phyloP scores from a whole-genome alignment of 2,329 filamentous ascomycete species.

The Huntiella omanensis region DNA sequence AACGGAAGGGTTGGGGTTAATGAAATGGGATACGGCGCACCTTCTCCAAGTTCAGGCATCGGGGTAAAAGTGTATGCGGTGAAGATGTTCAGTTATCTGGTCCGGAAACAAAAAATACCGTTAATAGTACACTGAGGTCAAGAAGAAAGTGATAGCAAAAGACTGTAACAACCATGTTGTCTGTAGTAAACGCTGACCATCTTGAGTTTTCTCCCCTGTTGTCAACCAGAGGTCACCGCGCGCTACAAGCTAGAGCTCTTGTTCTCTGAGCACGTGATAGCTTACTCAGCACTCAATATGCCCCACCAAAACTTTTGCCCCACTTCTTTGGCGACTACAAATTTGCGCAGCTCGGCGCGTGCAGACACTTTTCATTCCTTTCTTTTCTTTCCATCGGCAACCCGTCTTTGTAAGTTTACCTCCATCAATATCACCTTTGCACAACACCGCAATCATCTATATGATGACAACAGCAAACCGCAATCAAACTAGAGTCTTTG shows the following conservation, averaged over 20 bases:
- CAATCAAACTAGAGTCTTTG: constrained; percentile 99
- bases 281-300: constrained; percentile 1
- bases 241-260: background rate
- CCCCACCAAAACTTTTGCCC: constrained; percentile 7
- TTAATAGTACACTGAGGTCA: no score
- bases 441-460: constrained; percentile 7
- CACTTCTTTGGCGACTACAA: constrained; percentile 1
- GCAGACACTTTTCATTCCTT: constrained; percentile 10
- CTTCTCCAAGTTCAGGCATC: constrained; percentile 48
- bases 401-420: constrained; percentile 14
- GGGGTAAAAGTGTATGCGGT: no score
- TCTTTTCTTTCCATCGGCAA: constrained; percentile 11
- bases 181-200: no score
- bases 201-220: background rate
- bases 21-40: constrained; percentile 16
- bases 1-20: constrained; percentile 3
- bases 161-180: no score
- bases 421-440: constrained; percentile 14
- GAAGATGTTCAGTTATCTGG: no score
- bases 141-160: no score
- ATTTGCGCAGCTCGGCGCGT: constrained; percentile 6
- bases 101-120: no score
- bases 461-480: constrained; percentile 73
- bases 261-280: background rate
- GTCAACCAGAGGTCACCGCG: background rate